Percentiles rank a stretch among this genome's conserved stretches.
phyloP scores from a whole-genome alignment of 768 basidiomycete species.

The Tephrocybe sp. region DNA sequence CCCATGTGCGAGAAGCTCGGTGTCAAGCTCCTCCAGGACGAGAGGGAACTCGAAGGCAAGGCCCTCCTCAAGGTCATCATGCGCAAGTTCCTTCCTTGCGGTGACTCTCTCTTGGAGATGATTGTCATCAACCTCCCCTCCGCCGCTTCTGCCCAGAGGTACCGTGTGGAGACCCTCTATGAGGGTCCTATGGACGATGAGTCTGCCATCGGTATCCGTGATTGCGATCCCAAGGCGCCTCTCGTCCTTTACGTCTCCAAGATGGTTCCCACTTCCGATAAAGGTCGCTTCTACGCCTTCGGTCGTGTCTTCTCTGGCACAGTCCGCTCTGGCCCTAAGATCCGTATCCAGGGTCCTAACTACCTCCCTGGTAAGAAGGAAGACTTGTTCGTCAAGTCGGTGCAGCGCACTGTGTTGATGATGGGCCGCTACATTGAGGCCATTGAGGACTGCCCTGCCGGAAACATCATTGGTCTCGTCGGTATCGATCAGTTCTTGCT shows the following conservation, averaged over 20 bases:
- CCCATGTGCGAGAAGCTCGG: conserved; percentile 95
- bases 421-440: conserved; percentile 98
- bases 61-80: conserved; percentile 94
- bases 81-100: conserved; percentile 98
- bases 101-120: conserved; percentile 98
- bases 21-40: conserved; percentile 80
- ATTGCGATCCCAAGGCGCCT: conserved; percentile 94
- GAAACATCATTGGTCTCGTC: conserved; percentile 98
- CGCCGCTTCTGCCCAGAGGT: conserved; percentile 91
- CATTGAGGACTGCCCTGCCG: conserved; percentile 97
- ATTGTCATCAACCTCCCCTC: conserved; percentile 99
- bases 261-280: conserved; percentile 99
- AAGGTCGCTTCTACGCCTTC: conserved; percentile 99
- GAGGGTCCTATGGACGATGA: conserved; percentile 99
- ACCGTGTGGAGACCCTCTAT: conserved; percentile 99
- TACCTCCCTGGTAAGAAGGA: conserved; percentile 98
- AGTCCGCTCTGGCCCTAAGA: conserved; percentile 92
- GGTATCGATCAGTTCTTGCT: conserved; percentile 99
- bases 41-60: conserved; percentile 93
- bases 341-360: conserved; percentile 99
- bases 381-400: conserved; percentile 94
- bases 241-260: conserved; percentile 98
- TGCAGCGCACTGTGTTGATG: conserved; percentile 99
- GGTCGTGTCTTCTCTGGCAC: conserved; percentile 99
- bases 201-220: conserved; percentile 95